phyloP scores from a whole-genome alignment of 768 basidiomycete species.

The Paxillus ammoniavirescens region DNA sequence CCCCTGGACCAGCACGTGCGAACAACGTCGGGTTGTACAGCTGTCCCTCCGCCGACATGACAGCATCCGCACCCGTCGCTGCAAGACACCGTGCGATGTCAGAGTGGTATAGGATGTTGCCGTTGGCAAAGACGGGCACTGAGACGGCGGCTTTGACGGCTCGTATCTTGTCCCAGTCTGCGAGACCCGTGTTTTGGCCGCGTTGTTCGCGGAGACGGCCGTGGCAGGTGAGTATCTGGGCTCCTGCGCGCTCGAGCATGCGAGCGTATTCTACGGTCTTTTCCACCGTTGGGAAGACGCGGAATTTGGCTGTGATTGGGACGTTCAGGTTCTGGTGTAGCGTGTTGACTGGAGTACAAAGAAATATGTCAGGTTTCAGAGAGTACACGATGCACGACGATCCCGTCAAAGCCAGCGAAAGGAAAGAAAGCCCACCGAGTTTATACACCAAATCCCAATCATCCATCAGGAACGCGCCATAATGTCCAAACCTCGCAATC shows the following conservation, averaged over 20 bases:
- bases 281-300: conserved; percentile 81
- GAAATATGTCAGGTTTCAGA: not conserved
- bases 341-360: conserved; percentile 61
- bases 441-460: conserved; percentile 88
- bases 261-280: conserved; percentile 92
- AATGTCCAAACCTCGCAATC: conserved; percentile 83
- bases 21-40: conserved; percentile 91
- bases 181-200: conserved; percentile 81
- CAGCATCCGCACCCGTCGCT: conserved; percentile 84
- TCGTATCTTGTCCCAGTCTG: conserved; percentile 86
- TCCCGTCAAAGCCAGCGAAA: too few species aligned
- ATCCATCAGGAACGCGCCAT: conserved; percentile 91
- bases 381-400: not conserved
- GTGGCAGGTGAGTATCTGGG: conserved; percentile 93
- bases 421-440: conserved; percentile 60
- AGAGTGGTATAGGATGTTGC: conserved; percentile 86
- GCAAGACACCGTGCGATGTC: conserved; percentile 80
- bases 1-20: conserved; percentile 31
- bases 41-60: conserved; percentile 95
- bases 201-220: conserved; percentile 91
- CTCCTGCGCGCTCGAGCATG: conserved; percentile 94
- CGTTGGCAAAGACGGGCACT: conserved; percentile 95
- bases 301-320: conserved; percentile 97
- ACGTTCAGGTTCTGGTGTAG: conserved; percentile 80
- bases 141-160: conserved; percentile 89